Conservation (phyloP, 495 filamentous ascomycete genomes). For the Staphylotrichum longicolle region DNA sequence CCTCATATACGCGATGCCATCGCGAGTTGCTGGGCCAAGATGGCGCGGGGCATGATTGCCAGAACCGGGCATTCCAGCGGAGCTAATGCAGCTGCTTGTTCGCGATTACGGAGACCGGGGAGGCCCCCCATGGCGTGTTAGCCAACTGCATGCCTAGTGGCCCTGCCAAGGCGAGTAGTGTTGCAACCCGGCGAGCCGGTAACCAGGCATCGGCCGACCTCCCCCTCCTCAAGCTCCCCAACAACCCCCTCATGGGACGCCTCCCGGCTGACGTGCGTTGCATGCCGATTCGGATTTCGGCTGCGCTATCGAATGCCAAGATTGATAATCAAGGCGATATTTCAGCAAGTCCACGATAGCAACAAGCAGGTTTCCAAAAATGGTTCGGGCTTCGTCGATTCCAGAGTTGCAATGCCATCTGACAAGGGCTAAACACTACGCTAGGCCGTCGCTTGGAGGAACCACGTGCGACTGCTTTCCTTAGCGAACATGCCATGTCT, state of each 20-base stretch:
- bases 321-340: not conserved
- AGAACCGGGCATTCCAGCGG: conserved; percentile 13
- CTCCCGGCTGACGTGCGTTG: not conserved
- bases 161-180: not conserved
- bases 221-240: too few relatives aligned
- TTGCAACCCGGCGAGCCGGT: not conserved
- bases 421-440: too few relatives aligned
- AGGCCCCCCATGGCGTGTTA: not conserved
- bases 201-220: too few relatives aligned
- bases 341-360: too few relatives aligned
- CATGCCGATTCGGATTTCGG: not conserved
- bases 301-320: conserved; percentile 12
- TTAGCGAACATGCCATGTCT: too few relatives aligned
- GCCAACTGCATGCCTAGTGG: not conserved
- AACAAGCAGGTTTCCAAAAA: not conserved
- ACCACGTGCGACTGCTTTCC: not conserved
- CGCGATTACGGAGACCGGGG: conserved; percentile 1
- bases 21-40: not conserved
- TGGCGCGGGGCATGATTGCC: conserved; percentile 5
- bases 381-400: too few relatives aligned
- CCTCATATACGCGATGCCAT: not conserved
- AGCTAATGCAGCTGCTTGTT: conserved; percentile 15
- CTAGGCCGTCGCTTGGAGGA: not conserved
- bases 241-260: too few relatives aligned
- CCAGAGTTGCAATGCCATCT: too few relatives aligned